Conservation (phyloP, 768 basidiomycete genomes). For the Tricholoma sp. region DNA sequence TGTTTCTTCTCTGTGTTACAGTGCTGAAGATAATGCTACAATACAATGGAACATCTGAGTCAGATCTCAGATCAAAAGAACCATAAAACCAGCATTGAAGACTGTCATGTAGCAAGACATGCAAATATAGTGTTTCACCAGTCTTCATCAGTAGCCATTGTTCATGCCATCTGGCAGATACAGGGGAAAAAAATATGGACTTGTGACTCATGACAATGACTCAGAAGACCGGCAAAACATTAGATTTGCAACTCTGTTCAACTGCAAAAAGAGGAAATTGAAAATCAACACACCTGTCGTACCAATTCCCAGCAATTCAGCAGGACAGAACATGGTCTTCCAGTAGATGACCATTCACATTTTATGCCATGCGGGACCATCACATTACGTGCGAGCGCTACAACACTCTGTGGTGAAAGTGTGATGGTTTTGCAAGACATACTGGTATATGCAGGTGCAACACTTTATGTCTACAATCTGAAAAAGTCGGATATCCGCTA, state of each 20-base stretch:
- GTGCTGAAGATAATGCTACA: slow-evolving; percentile 7
- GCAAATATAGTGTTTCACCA: no score
- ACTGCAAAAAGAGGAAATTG: neutral
- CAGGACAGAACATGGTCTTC: slow-evolving; percentile 12
- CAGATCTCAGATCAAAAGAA: neutral
- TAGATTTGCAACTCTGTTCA: neutral
- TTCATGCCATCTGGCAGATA: no score
- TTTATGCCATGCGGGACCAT: slow-evolving; percentile 7
- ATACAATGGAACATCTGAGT: no score
- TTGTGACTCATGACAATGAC: neutral
- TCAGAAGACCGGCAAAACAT: neutral
- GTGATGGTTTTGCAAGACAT: slow-evolving; percentile 12
- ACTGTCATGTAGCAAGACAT: neutral
- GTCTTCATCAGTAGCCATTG: no score
- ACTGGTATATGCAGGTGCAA: slow-evolving; percentile 8
- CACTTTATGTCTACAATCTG: neutral
- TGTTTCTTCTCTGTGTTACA: slow-evolving; percentile 9
- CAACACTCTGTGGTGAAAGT: slow-evolving; percentile 11
- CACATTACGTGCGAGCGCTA: slow-evolving; percentile 10
- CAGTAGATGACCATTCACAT: slow-evolving; percentile 16
- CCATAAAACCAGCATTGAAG: neutral
- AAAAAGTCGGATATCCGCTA: slow-evolving; percentile 2
- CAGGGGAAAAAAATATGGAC: no score
- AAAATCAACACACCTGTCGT: slow-evolving; percentile 13
- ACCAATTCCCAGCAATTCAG: slow-evolving; percentile 14